Evolutionary conservation across 192 early-diverging fungal genomes (phyloP), one percentile per base, ranked within the genome.

Genomic region (Spinellus fusiger): DNA sequence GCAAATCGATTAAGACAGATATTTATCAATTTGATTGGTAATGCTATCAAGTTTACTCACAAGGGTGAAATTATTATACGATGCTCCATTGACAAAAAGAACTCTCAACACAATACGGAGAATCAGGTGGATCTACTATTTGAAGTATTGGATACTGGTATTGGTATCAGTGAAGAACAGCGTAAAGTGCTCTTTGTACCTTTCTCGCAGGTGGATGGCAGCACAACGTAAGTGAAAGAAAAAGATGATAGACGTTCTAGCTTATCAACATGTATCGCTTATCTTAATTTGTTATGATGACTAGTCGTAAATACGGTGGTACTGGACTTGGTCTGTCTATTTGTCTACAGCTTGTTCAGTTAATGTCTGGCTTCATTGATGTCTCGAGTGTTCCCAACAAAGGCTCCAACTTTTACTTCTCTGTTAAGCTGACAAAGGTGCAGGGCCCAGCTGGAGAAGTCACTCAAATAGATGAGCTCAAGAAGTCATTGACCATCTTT

Each of bases 11-110:
- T 88, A 46, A 75, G 84, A 27, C 89, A 92, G 70, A 75, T 89
- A 16, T 56, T 92, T 25, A 87, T 85, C 47, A 92, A 92, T 52
- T 65, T 92, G 25, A 78, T 86, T 1, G 84, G 84, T 29, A 92
- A 92, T 60, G 82, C 86, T 16, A 73, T 92, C 58, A 92, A 92
- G 66, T 86, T 86, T 56, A 83, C 84, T 0, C 72, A 77, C 46
- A 25, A 70, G 22, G 84, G 84, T 25, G 80, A 81, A 64, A 76
- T 81, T n/a, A 62, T 71, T 28, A 73, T 83, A 15, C 65, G 68
- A 29, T 82, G 80, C 40, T 73, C 69, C 1, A 56, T 82, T n/a
- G 63, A 51, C 32, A 56, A 56, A 28, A 28, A 49, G 20, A 49
- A 58, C 5, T 64, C 68, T 12, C 59, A 28, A 2, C 50, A 49